phyloP scores from a whole-genome alignment of 129 eudicot genomes.

The Centrapalus pauciflorus region DNA sequence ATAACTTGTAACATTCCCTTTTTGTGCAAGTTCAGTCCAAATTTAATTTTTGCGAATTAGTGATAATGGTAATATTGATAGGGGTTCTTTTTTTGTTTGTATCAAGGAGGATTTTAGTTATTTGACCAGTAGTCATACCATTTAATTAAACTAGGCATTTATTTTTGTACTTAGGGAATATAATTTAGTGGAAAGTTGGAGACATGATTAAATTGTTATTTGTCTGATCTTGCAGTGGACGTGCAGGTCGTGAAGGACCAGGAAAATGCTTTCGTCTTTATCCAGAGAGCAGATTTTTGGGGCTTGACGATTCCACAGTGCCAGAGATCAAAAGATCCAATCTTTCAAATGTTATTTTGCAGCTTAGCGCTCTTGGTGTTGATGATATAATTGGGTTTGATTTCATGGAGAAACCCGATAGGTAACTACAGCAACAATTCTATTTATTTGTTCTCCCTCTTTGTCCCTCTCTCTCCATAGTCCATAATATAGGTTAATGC shows the following conservation, averaged over 20 bases:
- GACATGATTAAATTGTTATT: constrained; percentile 9
- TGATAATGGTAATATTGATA: background rate
- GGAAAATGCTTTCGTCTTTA: constrained; percentile 95
- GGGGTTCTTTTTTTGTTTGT: background rate
- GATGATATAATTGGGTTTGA: constrained; percentile 82
- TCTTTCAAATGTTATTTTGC: constrained; percentile 84
- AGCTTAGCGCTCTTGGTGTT: constrained; percentile 89
- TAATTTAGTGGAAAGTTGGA: background rate
- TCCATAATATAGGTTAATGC: too few relatives aligned
- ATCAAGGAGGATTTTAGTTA: background rate
- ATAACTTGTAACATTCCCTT: background rate
- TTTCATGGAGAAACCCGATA: constrained; percentile 93
- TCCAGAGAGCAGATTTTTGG: constrained; percentile 77
- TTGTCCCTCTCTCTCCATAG: too few relatives aligned
- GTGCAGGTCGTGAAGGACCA: constrained; percentile 99
- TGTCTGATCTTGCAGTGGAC: constrained; percentile 59
- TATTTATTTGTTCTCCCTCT: background rate
- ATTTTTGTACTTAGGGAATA: background rate
- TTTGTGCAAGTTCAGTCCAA: background rate
- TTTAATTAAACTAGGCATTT: background rate
- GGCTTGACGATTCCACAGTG: constrained; percentile 67
- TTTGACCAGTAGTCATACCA: background rate
- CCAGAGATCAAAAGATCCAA: constrained; percentile 91
- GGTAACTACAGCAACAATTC: constrained; percentile 30
- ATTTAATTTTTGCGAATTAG: background rate